Evolutionary conservation across 2,329 filamentous ascomycete species (phyloP).

Genomic region (Fusarium abutilonis): DNA sequence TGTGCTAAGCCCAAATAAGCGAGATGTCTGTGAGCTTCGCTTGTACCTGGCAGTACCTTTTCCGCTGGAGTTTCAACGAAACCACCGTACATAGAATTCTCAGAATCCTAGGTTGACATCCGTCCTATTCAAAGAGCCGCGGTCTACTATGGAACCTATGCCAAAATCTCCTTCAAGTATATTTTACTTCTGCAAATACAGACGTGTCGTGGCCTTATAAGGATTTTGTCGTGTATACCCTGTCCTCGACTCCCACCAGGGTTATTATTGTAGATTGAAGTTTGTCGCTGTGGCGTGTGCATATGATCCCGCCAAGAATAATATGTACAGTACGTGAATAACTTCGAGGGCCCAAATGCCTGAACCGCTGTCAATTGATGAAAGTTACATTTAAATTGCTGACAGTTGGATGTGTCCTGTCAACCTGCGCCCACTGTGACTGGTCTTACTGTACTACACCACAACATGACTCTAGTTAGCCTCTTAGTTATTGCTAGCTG

Average conservation of each 20-base stretch:
- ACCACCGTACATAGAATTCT: constrained; percentile 5
- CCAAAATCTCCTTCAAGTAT: neutral
- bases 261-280: neutral
- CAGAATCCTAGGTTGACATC: neutral
- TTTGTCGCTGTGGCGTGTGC: constrained; percentile 3
- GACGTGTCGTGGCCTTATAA: neutral
- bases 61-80: neutral
- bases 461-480: too few species aligned
- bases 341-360: neutral
- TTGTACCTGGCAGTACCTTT: constrained; percentile 17
- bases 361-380: neutral
- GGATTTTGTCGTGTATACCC: neutral
- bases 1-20: constrained; percentile 24
- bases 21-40: neutral
- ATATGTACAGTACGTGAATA: constrained; percentile 4
- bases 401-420: neutral
- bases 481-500: too few species aligned
- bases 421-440: neutral
- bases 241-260: neutral
- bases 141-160: neutral
- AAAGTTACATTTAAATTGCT: neutral
- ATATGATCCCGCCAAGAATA: constrained; percentile 4
- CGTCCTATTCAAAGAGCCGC: constrained; percentile 5
- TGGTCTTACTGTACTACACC: too few species aligned
- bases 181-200: neutral